Base-by-base conservation (phyloP, 1,284 basidiomycete genomes). In the Malassezia slooffiae region DNA sequence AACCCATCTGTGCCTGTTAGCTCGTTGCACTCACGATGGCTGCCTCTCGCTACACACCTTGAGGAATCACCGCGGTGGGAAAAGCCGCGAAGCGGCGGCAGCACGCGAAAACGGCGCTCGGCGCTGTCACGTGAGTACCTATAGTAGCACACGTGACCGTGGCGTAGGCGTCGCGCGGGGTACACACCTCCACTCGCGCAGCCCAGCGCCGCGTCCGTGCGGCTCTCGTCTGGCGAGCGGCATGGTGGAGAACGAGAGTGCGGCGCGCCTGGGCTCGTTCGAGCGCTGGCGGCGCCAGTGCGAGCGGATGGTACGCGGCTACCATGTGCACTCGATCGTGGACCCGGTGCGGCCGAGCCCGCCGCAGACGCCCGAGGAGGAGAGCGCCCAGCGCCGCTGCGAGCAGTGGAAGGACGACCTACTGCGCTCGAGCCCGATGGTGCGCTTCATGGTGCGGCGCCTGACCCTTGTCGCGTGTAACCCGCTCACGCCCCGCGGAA, bases 391-490 rank as follows among this genome's bases (percentile, higher is more conserved):
- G 16, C 53, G 60, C 36, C 39, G 57, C 8, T 50, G 47, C 33
- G 61, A 66, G 43, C 54, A 59, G 34, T 67, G 65, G 65, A 55
- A 52, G 19, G 50, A 64, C 17, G 43, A 67, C 20, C 53, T 67
- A 27, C 52, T 66, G 13, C 47, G 54, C 11, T 59, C 58, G 11
- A 65, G 62, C 12, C 66, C 66, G 22, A 69, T 69, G 58, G 57
- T 69, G 8, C 60, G 64, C 10, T 69, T 69, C 49, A 65, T 69
- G 62, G 36, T 59, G 30, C 63, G 58, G 40, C 66, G 67, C 28
- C 55, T 69, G 24, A 39, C 51, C 4, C 30, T 69, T 13, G 47
- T 69, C 32, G 48, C 48, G n/a, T 69, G 66, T 31, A 45, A 64
- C 26, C 63, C 66, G 1, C 34, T 54, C 4, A 35, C 44, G 3